Evolutionary conservation across 2,329 filamentous ascomycete genomes (phyloP).

Genomic region (Botryotinia calthae): DNA sequence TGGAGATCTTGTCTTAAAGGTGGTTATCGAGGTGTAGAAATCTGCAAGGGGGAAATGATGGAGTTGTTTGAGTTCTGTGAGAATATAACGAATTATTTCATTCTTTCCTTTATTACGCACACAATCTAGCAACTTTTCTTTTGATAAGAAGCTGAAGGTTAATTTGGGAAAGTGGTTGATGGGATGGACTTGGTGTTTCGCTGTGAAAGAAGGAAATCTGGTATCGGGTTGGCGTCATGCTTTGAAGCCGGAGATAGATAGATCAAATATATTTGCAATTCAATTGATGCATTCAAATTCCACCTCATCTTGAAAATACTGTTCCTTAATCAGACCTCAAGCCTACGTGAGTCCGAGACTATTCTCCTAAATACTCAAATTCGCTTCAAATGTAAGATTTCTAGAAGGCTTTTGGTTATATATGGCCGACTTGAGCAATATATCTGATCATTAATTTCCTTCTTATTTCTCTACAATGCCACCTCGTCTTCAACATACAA

Average conservation of each 20-base stretch:
- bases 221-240: neutral
- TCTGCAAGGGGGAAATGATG: neutral
- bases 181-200: neutral
- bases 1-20: slow-evolving; percentile 69
- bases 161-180: neutral
- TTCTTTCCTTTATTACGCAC: neutral
- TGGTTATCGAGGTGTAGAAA: slow-evolving; percentile 57
- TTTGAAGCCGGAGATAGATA: neutral
- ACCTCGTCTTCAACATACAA: neutral
- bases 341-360: neutral
- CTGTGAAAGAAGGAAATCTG: neutral
- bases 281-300: neutral
- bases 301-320: too few relatives aligned
- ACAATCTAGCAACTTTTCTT: neutral
- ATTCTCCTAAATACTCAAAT: neutral
- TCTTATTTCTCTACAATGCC: neutral
- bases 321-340: neutral
- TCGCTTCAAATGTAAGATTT: neutral
- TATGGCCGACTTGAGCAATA: neutral
- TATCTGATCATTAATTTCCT: neutral
- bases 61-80: neutral
- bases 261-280: neutral
- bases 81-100: neutral
- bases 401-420: neutral
- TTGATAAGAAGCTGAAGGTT: neutral